These are phyloP conservation scores for Chloropicon primus DNA, from an alignment of 139 green algal genomes.

Conservation along the genomic window DNA sequence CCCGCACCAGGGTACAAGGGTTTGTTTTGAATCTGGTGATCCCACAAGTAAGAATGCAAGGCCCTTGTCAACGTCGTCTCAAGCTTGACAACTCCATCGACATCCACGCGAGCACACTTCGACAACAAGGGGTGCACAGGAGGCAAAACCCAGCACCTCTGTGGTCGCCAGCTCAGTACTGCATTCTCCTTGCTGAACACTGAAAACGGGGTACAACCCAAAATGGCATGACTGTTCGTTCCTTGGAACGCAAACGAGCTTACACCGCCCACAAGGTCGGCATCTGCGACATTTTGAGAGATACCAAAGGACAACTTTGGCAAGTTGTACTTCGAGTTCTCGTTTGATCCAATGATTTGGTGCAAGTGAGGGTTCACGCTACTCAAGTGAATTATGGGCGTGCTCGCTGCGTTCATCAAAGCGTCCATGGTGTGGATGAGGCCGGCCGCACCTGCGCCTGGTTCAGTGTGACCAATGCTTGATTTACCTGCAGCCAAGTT, in stretches of 20 bases:
- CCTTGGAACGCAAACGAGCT: neutral
- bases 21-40: conserved; percentile 34
- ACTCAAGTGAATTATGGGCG: conserved; percentile 10
- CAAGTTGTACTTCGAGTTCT: neutral
- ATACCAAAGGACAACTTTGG: neutral
- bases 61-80: neutral
- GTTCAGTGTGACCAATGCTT: conserved; percentile 18
- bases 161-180: neutral
- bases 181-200: neutral
- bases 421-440: conserved; percentile 14
- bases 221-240: neutral
- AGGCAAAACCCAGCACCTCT: conserved; percentile 11
- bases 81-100: neutral
- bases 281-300: neutral
- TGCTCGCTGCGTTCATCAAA: neutral
- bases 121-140: conserved; percentile 29
- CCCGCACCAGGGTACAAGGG: conserved; percentile 9
- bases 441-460: conserved; percentile 51
- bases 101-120: neutral
- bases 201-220: neutral
- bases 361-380: conserved; percentile 13
- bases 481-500: conserved; percentile 6
- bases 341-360: conserved; percentile 6
- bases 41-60: conserved; percentile 32
- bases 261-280: conserved; percentile 3